Evolutionary conservation across 2,329 filamentous ascomycete genomes (phyloP), one percentile per base, ranked within the genome.

Genomic region (Neonectria coccinea): DNA sequence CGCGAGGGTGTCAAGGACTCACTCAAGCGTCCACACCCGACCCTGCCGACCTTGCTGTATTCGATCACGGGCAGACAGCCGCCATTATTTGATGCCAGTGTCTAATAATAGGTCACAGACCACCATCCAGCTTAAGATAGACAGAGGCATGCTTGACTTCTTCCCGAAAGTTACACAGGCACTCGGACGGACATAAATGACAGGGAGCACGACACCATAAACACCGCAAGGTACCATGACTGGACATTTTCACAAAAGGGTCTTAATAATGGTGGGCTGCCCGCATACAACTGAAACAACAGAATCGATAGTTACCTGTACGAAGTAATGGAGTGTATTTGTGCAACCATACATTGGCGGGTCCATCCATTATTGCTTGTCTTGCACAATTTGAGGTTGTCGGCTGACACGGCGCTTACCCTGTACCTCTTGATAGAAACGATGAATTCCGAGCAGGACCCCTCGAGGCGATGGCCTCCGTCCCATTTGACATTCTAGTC

Each of bases 291-390:
- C 48, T 25, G 51, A 53, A 44, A 44, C 36, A 42, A 29, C 51
- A 55, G 42, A 42, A 50, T 60, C 42, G 31, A 60, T 60, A 59
- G 50, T 41, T n/a, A 14, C 22, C 22, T 31, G 29, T n/a, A 20
- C 20, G 2, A 20, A 20, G 20, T 20, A 22, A 12, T 31, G 18
- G 54, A 31, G 54, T 56, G 54, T 25, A 14, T n/a, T 27, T 31
- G 25, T 42, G n/a, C 25, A 22, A 12, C 10, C 56, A 51, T 25
- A 44, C 56, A 51, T 33, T 52, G 20, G 42, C 18, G 11, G 20
- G 51, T 22, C 33, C 33, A 50, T 51, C 36, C 36, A 33, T 59
- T 16, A n/a, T 16, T 8, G 25, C 27, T 27, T 22, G 39, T 20
- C 20, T 16, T 11, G 16, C 25, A 16, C 16, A n/a, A 27, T 27